phyloP scores from a whole-genome alignment of 2,329 filamentous ascomycete genomes.

The Pyricularia sp. region DNA sequence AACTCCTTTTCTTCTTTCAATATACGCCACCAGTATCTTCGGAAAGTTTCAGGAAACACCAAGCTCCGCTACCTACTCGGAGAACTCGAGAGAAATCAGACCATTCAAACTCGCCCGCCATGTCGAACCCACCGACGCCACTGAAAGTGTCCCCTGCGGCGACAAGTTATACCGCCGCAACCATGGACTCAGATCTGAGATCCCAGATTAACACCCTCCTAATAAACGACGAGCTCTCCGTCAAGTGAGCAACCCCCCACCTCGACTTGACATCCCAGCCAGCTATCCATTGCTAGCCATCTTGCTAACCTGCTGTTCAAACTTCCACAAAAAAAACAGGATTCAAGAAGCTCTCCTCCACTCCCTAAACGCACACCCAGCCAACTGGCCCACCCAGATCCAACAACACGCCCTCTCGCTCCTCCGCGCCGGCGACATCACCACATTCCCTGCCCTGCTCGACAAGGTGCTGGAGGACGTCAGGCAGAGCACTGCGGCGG shows the following conservation, averaged over 20 bases:
- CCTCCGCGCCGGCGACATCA: slow-evolving; percentile 49
- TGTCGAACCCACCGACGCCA: slow-evolving; percentile 29
- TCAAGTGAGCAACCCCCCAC: slow-evolving; percentile 33
- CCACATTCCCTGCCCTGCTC: slow-evolving; percentile 52
- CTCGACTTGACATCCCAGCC: slow-evolving; percentile 4
- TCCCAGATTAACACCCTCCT: slow-evolving; percentile 53
- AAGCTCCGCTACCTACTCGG: background rate
- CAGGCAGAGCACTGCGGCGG: slow-evolving; percentile 34
- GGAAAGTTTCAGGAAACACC: background rate
- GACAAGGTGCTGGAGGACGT: slow-evolving; percentile 53
- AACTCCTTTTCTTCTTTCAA: background rate
- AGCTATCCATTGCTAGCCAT: background rate
- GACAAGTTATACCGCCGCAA: slow-evolving; percentile 50
- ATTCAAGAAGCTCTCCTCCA: slow-evolving; percentile 58
- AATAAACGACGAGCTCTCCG: slow-evolving; percentile 48
- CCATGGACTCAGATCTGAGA: slow-evolving; percentile 50
- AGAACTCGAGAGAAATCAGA: background rate
- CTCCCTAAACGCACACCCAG: slow-evolving; percentile 46
- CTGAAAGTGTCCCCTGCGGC: slow-evolving; percentile 52
- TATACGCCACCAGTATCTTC: background rate
- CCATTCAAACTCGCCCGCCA: background rate
- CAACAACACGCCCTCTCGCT: slow-evolving; percentile 51
- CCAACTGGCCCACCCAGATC: slow-evolving; percentile 54
- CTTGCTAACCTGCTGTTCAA: background rate
- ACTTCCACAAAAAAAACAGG: slow-evolving; percentile 23